These are phyloP conservation scores for Malania oleifera DNA, from an alignment of 164 flowering plant species.

Conservation along the genomic window DNA sequence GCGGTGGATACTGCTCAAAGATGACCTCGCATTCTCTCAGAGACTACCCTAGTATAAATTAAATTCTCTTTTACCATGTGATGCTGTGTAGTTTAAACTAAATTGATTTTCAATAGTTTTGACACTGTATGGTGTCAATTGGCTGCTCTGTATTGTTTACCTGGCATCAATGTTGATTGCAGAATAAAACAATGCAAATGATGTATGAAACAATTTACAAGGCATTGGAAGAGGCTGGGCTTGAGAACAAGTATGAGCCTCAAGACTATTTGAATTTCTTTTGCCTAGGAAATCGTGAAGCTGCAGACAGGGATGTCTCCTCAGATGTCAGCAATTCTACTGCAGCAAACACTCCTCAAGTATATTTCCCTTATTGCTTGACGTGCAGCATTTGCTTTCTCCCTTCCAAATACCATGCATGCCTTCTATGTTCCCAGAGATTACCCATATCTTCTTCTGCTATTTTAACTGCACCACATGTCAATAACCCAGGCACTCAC, in stretches of 20 bases:
- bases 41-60: no score
- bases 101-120: no score
- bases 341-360: conserved; percentile 5
- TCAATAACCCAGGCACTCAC: conserved; percentile 1
- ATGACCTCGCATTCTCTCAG: no score
- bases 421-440: no score
- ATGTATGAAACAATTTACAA: conserved; percentile 29
- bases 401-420: background rate
- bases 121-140: background rate
- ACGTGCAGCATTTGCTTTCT: background rate
- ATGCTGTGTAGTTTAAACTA: no score
- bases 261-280: conserved; percentile 32
- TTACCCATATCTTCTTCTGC: no score
- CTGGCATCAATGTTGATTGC: background rate
- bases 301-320: background rate
- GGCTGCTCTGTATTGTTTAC: background rate
- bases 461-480: background rate
- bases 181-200: conserved; percentile 36
- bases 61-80: no score
- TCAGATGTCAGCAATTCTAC: background rate
- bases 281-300: conserved; percentile 33
- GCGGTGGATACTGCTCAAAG: no score
- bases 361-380: background rate
- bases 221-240: conserved; percentile 26
- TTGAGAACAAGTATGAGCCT: conserved; percentile 17